Base-by-base conservation (phyloP, 2,329 filamentous ascomycete species). In the Apiospora sp. region DNA sequence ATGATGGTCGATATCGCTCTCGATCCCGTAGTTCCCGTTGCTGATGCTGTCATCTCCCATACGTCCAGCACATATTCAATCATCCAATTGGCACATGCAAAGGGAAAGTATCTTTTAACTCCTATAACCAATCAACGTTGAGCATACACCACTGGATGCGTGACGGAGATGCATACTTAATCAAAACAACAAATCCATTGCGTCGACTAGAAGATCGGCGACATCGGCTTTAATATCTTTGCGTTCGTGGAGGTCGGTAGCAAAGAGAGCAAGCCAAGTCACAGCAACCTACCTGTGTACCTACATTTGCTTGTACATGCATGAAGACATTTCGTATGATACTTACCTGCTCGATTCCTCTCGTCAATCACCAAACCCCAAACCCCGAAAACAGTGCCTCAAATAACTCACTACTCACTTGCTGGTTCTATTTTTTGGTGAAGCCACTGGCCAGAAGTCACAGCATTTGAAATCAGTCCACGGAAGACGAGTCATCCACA, bases 111-210 rank as follows among this genome's bases (percentile, higher is more conserved):
- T 41, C 58, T 41, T 19, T 24, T 64, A n/a, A 12, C 34, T 37
- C 30, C 19, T 41, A 7, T 41, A 41, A 19, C 58, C 58, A 64
- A 64, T 64, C 58, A 64, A 64, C 58, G 41, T 41, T 2, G 34
- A 41, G 30, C 34, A 64, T 41, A 64, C 34, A 24, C 58, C 58
- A 41, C 34, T 64, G 4, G 12, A 41, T 64, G 34, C 34, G 34
- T 64, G 58, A 64, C 34, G 30, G 22, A 64, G 58, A 64, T 64
- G 58, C 58, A 64, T 41, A 64, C 54, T 37, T 37, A 64, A 64
- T 64, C 30, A 64, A 64, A 41, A 64, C 30, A 64, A 61, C 30
- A 61, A 37, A 37, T 30, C 24, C 24, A 58, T 58, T 58, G 27
- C 58, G n/a, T 64, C 58, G 58, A 41, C 30, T 34, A 37, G 13